phyloP scores from a whole-genome alignment of 2,329 filamentous ascomycete genomes.

The Verticillium tricorpus region DNA sequence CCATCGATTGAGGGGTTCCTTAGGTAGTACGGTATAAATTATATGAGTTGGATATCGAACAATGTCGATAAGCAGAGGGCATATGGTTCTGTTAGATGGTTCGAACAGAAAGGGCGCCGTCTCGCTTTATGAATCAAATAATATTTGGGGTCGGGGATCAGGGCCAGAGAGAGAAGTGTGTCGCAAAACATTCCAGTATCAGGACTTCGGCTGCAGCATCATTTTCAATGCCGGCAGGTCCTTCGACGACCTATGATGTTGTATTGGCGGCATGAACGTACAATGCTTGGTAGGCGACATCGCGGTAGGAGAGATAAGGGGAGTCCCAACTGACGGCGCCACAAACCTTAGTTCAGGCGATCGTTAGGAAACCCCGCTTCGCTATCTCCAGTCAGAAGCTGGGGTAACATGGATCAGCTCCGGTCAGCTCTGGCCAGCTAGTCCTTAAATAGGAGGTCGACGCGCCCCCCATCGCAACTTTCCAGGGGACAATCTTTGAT shows the following conservation, averaged over 20 bases:
- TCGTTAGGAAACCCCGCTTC: neutral
- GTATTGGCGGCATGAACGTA: neutral
- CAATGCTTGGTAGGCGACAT: neutral
- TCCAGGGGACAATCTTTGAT: neutral
- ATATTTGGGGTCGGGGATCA: neutral
- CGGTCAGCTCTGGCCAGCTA: neutral
- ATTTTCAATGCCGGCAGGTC: neutral
- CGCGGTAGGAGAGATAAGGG: neutral
- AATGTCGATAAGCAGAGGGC: no score
- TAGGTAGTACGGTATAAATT: neutral
- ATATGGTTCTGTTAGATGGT: no score
- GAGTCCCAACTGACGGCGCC: neutral
- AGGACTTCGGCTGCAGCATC: neutral
- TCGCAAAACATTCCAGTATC: neutral
- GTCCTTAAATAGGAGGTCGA: conserved; percentile 3
- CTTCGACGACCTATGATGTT: neutral
- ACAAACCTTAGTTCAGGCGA: neutral
- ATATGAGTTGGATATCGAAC: neutral
- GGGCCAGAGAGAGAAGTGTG: neutral
- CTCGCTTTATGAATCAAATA: neutral
- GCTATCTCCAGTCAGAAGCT: neutral
- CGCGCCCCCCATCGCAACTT: neutral
- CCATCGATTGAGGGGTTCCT: neutral
- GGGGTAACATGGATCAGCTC: neutral
- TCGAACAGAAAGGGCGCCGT: neutral